A percentile compares a stretch with the other conserved stretches of the same genome.
These are phyloP conservation scores for Acanthamoeba triangularis DNA, from an alignment of 208 protist species.

Conservation along the genomic window DNA sequence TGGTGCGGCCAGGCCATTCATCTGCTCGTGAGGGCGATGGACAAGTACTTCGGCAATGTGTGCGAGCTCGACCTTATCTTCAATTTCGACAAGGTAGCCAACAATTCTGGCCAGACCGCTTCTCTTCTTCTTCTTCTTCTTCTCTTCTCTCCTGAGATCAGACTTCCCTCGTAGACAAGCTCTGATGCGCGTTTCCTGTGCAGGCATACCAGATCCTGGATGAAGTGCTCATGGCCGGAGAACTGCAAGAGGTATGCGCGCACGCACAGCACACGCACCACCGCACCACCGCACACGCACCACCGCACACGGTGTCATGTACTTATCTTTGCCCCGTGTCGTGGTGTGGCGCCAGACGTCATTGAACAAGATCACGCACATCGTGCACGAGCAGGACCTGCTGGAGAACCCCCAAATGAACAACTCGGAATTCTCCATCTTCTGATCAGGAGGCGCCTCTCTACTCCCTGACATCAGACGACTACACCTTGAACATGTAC, in stretches of 20 bases:
- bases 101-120: not conserved
- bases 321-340: not conserved
- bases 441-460: constrained; percentile 7
- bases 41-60: constrained; percentile 99
- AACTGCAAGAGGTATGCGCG: constrained; percentile 96
- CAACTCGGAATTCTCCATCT: constrained; percentile 69
- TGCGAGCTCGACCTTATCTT: constrained; percentile 99
- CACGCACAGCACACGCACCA: no score
- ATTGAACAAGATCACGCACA: constrained; percentile 50
- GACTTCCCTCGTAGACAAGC: not conserved
- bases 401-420: constrained; percentile 47
- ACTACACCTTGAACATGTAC: no score
- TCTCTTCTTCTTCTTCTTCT: not conserved
- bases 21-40: constrained; percentile 95
- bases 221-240: constrained; percentile 98
- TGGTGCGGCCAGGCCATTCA: constrained; percentile 12
- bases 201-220: constrained; percentile 99
- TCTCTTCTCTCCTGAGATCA: not conserved
- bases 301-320: no score
- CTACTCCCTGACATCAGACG: no score
- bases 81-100: constrained; percentile 98
- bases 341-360: not conserved
- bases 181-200: not conserved
- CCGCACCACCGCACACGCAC: no score
- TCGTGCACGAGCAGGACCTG: constrained; percentile 57